Evolutionary conservation across 352 stramenopile species (phyloP), one percentile per base, ranked within the genome.

Genomic region (Phytophthora colocasiae): DNA sequence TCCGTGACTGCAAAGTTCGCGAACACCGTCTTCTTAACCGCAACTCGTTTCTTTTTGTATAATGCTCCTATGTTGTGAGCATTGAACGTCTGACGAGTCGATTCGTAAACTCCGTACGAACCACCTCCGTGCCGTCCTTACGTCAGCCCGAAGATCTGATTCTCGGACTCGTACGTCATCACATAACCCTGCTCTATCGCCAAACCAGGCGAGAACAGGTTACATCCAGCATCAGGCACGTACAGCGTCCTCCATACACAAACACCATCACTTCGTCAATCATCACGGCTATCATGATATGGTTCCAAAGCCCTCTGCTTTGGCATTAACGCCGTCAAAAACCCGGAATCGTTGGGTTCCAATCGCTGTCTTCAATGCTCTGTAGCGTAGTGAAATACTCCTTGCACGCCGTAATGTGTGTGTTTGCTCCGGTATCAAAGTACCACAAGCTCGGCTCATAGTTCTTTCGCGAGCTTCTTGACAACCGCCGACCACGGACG

Each of bases 111-210:
- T n/a, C n/a, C n/a, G n/a, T n/a, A n/a, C n/a, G n/a, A n/a, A n/a
- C n/a, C n/a, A n/a, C n/a, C n/a, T n/a, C n/a, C n/a, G n/a, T n/a
- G n/a, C n/a, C n/a, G n/a, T n/a, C n/a, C n/a, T n/a, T n/a, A n/a
- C n/a, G n/a, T n/a, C n/a, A n/a, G n/a, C n/a, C n/a, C n/a, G n/a
- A n/a, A n/a, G n/a, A n/a, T n/a, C n/a, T n/a, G n/a, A n/a, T n/a
- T n/a, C n/a, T n/a, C n/a, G n/a, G n/a, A n/a, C n/a, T 60, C 53
- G 53, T 39, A 59, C 14, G 52, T 40, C 52, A 63, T 69, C 53
- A 46, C 40, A 36, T 58, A 68, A 0, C 45, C 51, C 24, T 68
- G 61, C 8, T 56, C 31, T 9, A 56, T 19, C 36, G 63, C 40
- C 38, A 41, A 36, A 17, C 63, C 40, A 27, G 55, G 54, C 3